Percentiles rank a stretch among this genome's conserved stretches.
These are phyloP conservation scores for Geotrichum australiense DNA, from an alignment of 1,139 yeast species.

Conservation along the genomic window DNA sequence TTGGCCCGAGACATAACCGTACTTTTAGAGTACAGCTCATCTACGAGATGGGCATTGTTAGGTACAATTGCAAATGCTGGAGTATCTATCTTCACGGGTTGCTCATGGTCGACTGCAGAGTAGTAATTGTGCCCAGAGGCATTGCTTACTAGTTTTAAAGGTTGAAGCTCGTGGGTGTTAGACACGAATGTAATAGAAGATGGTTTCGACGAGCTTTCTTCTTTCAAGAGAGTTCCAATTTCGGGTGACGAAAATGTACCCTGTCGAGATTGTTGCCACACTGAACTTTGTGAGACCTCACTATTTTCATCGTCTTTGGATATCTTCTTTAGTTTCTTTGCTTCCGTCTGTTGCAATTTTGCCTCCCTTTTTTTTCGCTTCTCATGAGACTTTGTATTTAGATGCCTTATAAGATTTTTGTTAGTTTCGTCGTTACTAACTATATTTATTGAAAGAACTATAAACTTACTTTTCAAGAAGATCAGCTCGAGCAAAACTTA, in stretches of 20 bases:
- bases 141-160: background rate
- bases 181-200: background rate
- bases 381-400: conserved; percentile 28
- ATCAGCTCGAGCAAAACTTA: conserved; percentile 29
- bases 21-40: background rate
- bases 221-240: background rate
- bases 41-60: background rate
- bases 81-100: background rate
- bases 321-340: background rate
- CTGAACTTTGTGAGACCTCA: background rate
- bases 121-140: background rate
- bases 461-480: conserved; percentile 25
- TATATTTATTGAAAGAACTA: background rate
- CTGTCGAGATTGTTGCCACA: background rate
- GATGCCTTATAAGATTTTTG: conserved; percentile 19
- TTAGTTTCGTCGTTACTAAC: background rate
- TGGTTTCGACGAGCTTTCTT: background rate
- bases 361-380: conserved; percentile 25
- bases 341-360: conserved; percentile 7
- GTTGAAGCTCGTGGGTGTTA: background rate
- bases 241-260: background rate
- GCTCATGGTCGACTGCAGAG: background rate
- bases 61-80: background rate
- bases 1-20: background rate
- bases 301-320: background rate